Conservation (phyloP, 1,284 basidiomycete genomes). For the Cystobasidium slooffiae region DNA sequence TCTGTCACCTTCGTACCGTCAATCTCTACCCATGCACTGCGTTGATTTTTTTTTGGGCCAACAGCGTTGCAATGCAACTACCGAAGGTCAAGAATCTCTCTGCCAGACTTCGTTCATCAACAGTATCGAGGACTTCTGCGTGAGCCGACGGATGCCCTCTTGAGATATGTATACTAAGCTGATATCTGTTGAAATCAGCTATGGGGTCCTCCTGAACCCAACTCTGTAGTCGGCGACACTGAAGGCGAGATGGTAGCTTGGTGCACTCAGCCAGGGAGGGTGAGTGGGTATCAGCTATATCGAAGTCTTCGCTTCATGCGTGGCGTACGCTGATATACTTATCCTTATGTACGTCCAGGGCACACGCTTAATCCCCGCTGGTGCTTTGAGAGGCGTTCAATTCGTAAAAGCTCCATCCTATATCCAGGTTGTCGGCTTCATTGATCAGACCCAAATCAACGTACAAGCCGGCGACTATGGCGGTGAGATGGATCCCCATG, state of each 20-base stretch:
- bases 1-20: too few relatives aligned
- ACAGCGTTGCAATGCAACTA: conserved; percentile 68
- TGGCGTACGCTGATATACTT: neutral
- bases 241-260: conserved; percentile 52
- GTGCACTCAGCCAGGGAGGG: conserved; percentile 45
- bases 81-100: conserved; percentile 64
- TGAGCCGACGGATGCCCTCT: too few relatives aligned
- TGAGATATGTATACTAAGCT: too few relatives aligned
- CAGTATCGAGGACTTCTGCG: conserved; percentile 49
- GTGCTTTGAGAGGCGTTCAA: conserved; percentile 53
- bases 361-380: conserved; percentile 53
- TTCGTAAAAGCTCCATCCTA: conserved; percentile 54
- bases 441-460: conserved; percentile 59
- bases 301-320: neutral
- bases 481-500: conserved; percentile 61
- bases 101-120: conserved; percentile 65
- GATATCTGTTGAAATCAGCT: conserved; percentile 3
- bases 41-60: too few relatives aligned
- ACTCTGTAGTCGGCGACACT: conserved; percentile 46
- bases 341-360: conserved; percentile 37
- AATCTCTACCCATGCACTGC: too few relatives aligned
- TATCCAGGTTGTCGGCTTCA: conserved; percentile 60
- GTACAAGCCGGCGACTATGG: conserved; percentile 67
- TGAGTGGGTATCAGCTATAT: neutral
- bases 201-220: conserved; percentile 46